These are phyloP conservation scores for Ambrosiella xylebori DNA, from an alignment of 2,329 filamentous ascomycete genomes.

Conservation along the genomic window DNA sequence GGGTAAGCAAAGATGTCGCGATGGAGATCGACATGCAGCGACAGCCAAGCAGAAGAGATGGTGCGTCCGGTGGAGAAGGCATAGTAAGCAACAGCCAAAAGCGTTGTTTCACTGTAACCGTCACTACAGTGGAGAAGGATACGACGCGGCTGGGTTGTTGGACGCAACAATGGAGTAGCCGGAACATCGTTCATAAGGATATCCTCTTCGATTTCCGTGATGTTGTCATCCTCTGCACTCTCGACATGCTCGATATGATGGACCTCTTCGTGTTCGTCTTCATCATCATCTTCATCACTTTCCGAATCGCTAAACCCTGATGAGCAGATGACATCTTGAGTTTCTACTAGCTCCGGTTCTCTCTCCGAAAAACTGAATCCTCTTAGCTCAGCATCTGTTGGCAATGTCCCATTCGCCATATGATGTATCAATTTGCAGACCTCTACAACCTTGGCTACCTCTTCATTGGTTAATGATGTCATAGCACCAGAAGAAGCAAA, in stretches of 20 bases:
- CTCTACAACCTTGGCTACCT: conserved; percentile 69
- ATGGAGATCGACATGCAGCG: conserved; percentile 59
- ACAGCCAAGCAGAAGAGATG: conserved; percentile 72
- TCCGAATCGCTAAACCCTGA: conserved; percentile 15
- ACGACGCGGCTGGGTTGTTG: conserved; percentile 33
- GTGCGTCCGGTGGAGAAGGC: conserved; percentile 77
- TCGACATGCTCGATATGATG: conserved; percentile 14
- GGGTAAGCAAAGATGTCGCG: conserved; percentile 96
- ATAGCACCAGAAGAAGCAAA: conserved; percentile 95
- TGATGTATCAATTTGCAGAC: conserved; percentile 84
- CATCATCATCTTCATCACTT: neutral
- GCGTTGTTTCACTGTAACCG: conserved; percentile 86
- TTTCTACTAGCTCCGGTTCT: neutral
- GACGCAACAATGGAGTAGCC: conserved; percentile 19
- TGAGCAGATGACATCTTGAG: conserved; percentile 3
- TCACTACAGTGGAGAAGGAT: conserved; percentile 87
- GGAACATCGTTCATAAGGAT: conserved; percentile 14
- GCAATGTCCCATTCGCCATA: conserved; percentile 49
- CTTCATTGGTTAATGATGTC: conserved; percentile 67
- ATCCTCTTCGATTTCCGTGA: conserved; percentile 25
- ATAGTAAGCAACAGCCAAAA: conserved; percentile 79
- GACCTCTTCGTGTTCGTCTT: conserved; percentile 18
- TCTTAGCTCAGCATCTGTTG: conserved; percentile 17
- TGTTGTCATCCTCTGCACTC: conserved; percentile 8
- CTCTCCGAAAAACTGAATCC: conserved; percentile 15